Evolutionary conservation across 148 eudicot species (phyloP), one percentile per base, ranked within the genome.

Genomic region (Vaccinium macrocarpon): DNA sequence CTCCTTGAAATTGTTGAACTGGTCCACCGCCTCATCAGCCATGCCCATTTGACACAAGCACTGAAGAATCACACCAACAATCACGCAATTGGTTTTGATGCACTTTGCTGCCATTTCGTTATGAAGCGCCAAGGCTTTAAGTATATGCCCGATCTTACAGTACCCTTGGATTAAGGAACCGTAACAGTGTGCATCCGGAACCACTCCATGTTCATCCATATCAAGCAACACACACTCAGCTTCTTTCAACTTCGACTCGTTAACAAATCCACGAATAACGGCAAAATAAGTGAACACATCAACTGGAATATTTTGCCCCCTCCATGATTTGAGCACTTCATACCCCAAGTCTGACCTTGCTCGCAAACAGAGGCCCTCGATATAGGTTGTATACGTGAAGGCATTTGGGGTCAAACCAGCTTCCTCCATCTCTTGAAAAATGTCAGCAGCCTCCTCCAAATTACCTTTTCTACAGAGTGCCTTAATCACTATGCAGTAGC

Each of bases 241-340:
- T 84, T 88, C 86, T 56, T 81, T 84, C 62, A 95, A 77, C 77
- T 87, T 95, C 88, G 71, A 88, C 85, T 93, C 95, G 0, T 79
- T 86, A 64, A 91, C 90, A 86, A 91, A 92, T 55, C 98, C 95
- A 61, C 90, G 93, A 82, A 92, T 86, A 59, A 93, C 90, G 68
- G 79, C 90, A 25, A 88, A 66, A 82, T 93, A 94, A 84, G 90
- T 87, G 87, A 85, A 88, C 29, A 59, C 85, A 85, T 87, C 86
- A 68, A 92, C 55, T 11, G 88, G 87, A 46, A 87, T 80, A 23
- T 77, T 79, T 19, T 66, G 53, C 8, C 25, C 80, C 76, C 89
- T 86, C 85, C 85, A 88, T 49, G 59, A n/a, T 78, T 86, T 86
- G 23, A 94, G 88, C 74, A 89, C 73, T 57, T 90, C 83, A 87